Evolutionary conservation across 352 stramenopile species (phyloP).

Genomic region (Saprolegnia parasitica): DNA sequence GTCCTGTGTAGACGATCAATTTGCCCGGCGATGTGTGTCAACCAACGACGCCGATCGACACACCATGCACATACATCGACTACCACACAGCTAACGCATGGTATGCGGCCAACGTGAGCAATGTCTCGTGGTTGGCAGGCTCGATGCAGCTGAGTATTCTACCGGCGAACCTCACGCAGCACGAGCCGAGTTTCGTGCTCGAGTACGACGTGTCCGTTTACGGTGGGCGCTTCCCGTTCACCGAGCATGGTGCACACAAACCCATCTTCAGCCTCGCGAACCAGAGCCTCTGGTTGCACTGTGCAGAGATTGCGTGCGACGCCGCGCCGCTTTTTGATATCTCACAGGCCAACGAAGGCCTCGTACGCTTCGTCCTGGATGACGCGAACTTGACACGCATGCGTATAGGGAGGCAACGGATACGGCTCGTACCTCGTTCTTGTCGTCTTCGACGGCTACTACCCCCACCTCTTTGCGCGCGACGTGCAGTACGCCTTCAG

Average conservation of each 20-base stretch:
- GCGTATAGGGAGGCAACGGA: slow-evolving; percentile 47
- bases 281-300: slow-evolving; percentile 74
- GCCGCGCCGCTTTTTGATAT: slow-evolving; percentile 58
- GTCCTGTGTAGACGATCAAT: slow-evolving; percentile 40
- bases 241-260: slow-evolving; percentile 39
- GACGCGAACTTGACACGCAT: not conserved
- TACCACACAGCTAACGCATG: slow-evolving; percentile 42
- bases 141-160: slow-evolving; percentile 57
- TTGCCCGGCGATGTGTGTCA: slow-evolving; percentile 56
- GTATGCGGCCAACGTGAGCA: slow-evolving; percentile 64
- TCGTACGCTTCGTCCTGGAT: slow-evolving; percentile 32
- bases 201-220: slow-evolving; percentile 68
- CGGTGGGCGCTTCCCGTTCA: slow-evolving; percentile 45
- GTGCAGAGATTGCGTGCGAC: slow-evolving; percentile 43
- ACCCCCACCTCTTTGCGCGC: slow-evolving; percentile 68
- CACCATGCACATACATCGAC: slow-evolving; percentile 71
- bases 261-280: slow-evolving; percentile 58
- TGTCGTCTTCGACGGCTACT: slow-evolving; percentile 61
- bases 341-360: slow-evolving; percentile 55
- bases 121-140: slow-evolving; percentile 63
- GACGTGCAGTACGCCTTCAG: slow-evolving; percentile 69
- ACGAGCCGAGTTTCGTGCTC: slow-evolving; percentile 54
- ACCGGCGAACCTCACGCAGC: slow-evolving; percentile 29
- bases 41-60: slow-evolving; percentile 21
- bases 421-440: slow-evolving; percentile 60